Base-by-base conservation (phyloP, 2,329 filamentous ascomycete species). In the Westerdykella ornata region DNA sequence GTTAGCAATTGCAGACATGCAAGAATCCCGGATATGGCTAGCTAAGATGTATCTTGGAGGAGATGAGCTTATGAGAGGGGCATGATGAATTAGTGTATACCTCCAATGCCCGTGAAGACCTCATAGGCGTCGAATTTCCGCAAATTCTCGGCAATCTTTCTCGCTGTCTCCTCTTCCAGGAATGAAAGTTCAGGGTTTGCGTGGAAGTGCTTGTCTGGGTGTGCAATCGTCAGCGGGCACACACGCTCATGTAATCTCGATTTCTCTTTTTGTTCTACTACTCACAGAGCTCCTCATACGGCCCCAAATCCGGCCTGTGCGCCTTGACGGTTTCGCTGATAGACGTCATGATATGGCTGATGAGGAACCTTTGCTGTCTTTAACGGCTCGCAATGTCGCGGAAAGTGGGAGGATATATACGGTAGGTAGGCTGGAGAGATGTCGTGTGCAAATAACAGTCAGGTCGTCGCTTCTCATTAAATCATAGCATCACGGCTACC, bases 51-150 rank as follows among this genome's bases (percentile, higher is more conserved):
- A n/a, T n/a, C n/a, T n/a, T n/a, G n/a, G n/a, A 26, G 22, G 22
- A 22, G 20, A 9, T 5, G 9, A 9, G 3, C 8, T 11, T 4
- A 26, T 11, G 7, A 7, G 22, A 26, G 12, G 12, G 22, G 22
- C 22, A 9, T 9, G 7, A 26, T 7, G 7, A 26, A 26, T 7
- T 8, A 7, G 9, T 22, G 22, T 4, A 26, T 26, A 33, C 30
- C 79, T 19, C 80, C 80, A 12, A 83, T 80, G 18, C 66, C 54
- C 1, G 69, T 60, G 35, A 70, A 65, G 18, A 81, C 67, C 8
- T 72, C 58, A 47, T 73, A 73, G 3, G 47, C 56, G 6, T 53
- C 40, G 33, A 66, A 44, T 3, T 51, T 51, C 6, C 53, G 37
- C 1, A 66, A 54, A 14, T 62, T 54, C 11, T 46, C 40, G 11